Percentiles rank a stretch among this genome's conserved stretches.
Conservation (phyloP, 2,329 filamentous ascomycete genomes). For the Akanthomyces dipterigenus region DNA sequence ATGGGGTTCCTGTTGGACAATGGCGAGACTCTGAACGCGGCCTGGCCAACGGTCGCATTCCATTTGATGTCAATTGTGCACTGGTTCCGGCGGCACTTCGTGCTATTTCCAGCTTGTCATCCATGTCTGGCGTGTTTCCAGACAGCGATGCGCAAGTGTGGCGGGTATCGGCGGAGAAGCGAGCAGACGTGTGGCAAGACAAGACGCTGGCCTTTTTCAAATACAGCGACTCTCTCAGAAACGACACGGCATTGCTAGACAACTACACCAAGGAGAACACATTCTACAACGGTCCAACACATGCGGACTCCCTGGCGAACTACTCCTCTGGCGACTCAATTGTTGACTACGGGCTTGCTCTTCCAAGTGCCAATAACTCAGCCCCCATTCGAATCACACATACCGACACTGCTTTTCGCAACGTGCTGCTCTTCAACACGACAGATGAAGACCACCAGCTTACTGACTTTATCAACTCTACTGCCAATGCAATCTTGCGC, state of each 20-base stretch:
- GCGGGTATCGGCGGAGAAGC: conserved; percentile 36
- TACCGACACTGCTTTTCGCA: conserved; percentile 57
- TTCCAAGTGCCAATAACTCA: conserved; percentile 45
- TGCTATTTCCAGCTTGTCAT: conserved; percentile 47
- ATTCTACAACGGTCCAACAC: conserved; percentile 37
- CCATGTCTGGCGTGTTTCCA: conserved; percentile 41
- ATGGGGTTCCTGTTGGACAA: conserved; percentile 48
- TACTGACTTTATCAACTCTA: conserved; percentile 48
- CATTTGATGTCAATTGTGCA: conserved; percentile 59
- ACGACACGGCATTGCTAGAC: conserved; percentile 40
- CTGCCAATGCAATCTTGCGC: conserved; percentile 48
- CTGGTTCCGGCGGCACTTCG: conserved; percentile 55
- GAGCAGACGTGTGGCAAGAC: conserved; percentile 57
- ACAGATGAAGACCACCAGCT: conserved; percentile 48
- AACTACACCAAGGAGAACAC: conserved; percentile 34
- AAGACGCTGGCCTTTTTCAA: conserved; percentile 52
- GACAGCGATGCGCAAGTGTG: conserved; percentile 35
- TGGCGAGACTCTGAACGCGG: conserved; percentile 58
- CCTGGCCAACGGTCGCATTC: conserved; percentile 54
- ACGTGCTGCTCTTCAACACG: conserved; percentile 51
- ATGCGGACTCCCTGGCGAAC: conserved; percentile 31
- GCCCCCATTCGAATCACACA: conserved; percentile 52
- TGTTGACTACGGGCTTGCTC: conserved; percentile 48
- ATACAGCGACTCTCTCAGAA: conserved; percentile 29
- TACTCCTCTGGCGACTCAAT: conserved; percentile 31